Percentiles rank a stretch among this genome's conserved stretches.
phyloP scores from a whole-genome alignment of 2,329 filamentous ascomycete species.

The Nigrospora osmanthi region DNA sequence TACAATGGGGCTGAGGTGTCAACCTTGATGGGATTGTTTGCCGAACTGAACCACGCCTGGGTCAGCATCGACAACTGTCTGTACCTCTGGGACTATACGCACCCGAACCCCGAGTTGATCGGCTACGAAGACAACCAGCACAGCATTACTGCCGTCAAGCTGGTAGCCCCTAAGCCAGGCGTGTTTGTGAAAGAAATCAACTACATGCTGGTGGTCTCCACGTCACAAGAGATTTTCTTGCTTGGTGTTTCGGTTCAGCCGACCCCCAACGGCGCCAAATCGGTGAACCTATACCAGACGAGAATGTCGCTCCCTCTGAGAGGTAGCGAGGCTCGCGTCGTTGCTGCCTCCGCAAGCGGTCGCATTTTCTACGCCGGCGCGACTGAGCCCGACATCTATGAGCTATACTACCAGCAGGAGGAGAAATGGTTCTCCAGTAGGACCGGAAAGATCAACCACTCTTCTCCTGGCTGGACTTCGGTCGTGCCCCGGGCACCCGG shows the following conservation, averaged over 20 bases:
- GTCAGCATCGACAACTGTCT: constrained; percentile 91
- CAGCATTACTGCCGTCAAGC: constrained; percentile 83
- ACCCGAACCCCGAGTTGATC: constrained; percentile 82
- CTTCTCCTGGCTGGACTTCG: constrained; percentile 62
- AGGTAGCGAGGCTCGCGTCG: constrained; percentile 68
- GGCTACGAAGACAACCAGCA: constrained; percentile 86
- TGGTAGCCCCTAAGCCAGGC: constrained; percentile 75
- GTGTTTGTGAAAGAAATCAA: constrained; percentile 85
- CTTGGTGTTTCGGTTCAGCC: constrained; percentile 71
- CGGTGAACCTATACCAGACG: constrained; percentile 78
- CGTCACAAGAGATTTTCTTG: constrained; percentile 74
- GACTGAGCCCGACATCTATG: constrained; percentile 79
- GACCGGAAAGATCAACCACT: constrained; percentile 85
- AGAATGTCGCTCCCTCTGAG: constrained; percentile 74
- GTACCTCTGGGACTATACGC: constrained; percentile 96
- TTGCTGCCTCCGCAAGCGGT: constrained; percentile 75
- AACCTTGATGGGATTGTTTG: constrained; percentile 92
- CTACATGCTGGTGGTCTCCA: constrained; percentile 83
- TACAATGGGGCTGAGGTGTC: constrained; percentile 81
- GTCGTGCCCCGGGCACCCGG: constrained; percentile 47
- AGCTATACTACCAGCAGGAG: constrained; percentile 93
- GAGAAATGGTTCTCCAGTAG: constrained; percentile 93
- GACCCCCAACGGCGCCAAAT: constrained; percentile 60
- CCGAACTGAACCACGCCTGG: constrained; percentile 92
- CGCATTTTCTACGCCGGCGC: constrained; percentile 88